Conservation (phyloP, 352 stramenopile genomes). For the Phytophthora litchii region DNA sequence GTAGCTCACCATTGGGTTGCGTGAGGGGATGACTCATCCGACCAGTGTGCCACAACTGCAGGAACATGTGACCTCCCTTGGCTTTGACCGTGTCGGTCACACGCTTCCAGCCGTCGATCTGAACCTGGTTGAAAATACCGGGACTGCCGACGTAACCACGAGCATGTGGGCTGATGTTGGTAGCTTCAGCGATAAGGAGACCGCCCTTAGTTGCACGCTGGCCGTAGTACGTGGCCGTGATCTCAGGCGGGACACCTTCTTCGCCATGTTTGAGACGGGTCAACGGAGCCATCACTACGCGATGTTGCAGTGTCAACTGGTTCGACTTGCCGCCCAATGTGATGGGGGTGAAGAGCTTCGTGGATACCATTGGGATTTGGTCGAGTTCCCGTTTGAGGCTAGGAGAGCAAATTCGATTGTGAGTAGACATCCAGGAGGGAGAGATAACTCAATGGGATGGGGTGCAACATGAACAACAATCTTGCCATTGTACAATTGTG, state of each 20-base stretch:
- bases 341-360: constrained; percentile 40
- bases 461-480: not conserved
- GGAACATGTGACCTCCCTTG: constrained; percentile 39
- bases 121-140: constrained; percentile 54
- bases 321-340: constrained; percentile 41
- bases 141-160: constrained; percentile 41
- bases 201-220: constrained; percentile 45
- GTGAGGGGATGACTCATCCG: constrained; percentile 37
- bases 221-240: constrained; percentile 50
- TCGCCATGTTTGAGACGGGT: constrained; percentile 43
- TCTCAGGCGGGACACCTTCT: constrained; percentile 40
- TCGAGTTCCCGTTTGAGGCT: not conserved
- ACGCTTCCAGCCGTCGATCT: constrained; percentile 55
- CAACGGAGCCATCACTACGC: constrained; percentile 62
- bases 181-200: constrained; percentile 62
- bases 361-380: constrained; percentile 26
- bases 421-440: not conserved
- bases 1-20: constrained; percentile 48
- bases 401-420: constrained; percentile 22
- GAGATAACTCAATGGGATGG: not conserved
- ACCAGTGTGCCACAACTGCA: constrained; percentile 43
- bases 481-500: not conserved
- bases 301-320: constrained; percentile 51
- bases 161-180: constrained; percentile 44
- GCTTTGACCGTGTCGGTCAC: constrained; percentile 69